phyloP scores from a whole-genome alignment of 352 stramenopile genomes.

The Phytophthora uliginosa region DNA sequence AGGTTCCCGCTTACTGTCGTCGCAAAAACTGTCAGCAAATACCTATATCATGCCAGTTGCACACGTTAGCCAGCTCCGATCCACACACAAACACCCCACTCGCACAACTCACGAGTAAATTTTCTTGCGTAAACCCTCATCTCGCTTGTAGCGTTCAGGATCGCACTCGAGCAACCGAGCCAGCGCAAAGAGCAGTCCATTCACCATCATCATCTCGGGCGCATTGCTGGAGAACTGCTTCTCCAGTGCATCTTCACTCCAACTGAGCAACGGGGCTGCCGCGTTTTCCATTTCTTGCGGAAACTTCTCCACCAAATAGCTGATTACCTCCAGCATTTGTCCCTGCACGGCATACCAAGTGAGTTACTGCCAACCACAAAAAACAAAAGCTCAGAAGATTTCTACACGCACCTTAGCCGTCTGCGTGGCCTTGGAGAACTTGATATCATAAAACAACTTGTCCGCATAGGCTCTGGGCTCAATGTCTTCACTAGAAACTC shows the following conservation, averaged over 20 bases:
- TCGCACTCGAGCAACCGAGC: constrained; percentile 66
- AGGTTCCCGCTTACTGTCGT: constrained; percentile 72
- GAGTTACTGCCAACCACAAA: neutral
- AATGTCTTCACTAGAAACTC: constrained; percentile 56
- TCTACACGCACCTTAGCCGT: constrained; percentile 57
- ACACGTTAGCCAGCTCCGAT: constrained; percentile 7
- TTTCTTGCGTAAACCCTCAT: constrained; percentile 53
- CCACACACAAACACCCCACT: neutral
- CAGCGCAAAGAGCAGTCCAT: constrained; percentile 73
- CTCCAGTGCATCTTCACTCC: constrained; percentile 77
- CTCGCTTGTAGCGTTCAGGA: constrained; percentile 50
- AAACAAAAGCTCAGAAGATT: neutral
- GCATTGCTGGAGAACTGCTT: constrained; percentile 77
- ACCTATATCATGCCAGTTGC: constrained; percentile 36
- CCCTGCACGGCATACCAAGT: constrained; percentile 33
- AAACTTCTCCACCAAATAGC: constrained; percentile 67
- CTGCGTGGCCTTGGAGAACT: constrained; percentile 77
- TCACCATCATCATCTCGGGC: constrained; percentile 83
- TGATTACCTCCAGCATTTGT: constrained; percentile 74
- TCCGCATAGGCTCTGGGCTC: constrained; percentile 64
- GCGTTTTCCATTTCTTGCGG: constrained; percentile 38
- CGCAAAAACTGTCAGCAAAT: constrained; percentile 67
- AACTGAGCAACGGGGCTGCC: constrained; percentile 53
- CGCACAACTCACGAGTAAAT: constrained; percentile 68
- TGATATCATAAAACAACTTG: constrained; percentile 83